phyloP scores from a whole-genome alignment of 345 rosid species.

The Aegle marmelos region DNA sequence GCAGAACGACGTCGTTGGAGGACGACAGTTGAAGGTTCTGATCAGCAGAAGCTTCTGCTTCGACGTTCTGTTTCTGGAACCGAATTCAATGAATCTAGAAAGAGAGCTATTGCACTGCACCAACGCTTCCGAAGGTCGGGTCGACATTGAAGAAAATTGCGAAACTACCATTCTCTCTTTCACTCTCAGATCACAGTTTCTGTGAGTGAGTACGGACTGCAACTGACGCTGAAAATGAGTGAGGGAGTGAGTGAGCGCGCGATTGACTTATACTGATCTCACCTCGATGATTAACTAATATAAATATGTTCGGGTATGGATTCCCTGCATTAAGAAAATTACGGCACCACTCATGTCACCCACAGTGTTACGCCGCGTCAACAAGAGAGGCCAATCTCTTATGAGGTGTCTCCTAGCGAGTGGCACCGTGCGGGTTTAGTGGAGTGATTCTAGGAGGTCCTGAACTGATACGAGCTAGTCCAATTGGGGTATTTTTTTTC shows the following conservation, averaged over 20 bases:
- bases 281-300: not conserved
- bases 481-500: not conserved
- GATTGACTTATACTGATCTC: not conserved
- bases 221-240: not conserved
- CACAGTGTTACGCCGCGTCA: not conserved
- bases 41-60: slow-evolving; percentile 24
- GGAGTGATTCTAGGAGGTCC: not conserved
- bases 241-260: not conserved
- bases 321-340: not conserved
- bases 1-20: slow-evolving; percentile 1
- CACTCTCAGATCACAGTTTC: not conserved
- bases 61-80: slow-evolving; percentile 21
- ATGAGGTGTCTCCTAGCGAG: not conserved
- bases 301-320: not conserved
- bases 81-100: slow-evolving; percentile 30
- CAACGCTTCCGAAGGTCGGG: slow-evolving; percentile 1
- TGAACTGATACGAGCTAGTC: not conserved
- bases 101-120: slow-evolving; percentile 18
- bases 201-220: not conserved
- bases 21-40: slow-evolving; percentile 20
- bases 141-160: slow-evolving; percentile 16
- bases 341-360: not conserved
- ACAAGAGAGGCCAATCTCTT: no score
- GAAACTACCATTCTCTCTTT: slow-evolving; percentile 20
- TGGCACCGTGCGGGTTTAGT: not conserved